A percentile compares a stretch with the other conserved stretches of the same genome.
Conservation (phyloP, 257 asterid genomes). For the Handroanthus guayacan region DNA sequence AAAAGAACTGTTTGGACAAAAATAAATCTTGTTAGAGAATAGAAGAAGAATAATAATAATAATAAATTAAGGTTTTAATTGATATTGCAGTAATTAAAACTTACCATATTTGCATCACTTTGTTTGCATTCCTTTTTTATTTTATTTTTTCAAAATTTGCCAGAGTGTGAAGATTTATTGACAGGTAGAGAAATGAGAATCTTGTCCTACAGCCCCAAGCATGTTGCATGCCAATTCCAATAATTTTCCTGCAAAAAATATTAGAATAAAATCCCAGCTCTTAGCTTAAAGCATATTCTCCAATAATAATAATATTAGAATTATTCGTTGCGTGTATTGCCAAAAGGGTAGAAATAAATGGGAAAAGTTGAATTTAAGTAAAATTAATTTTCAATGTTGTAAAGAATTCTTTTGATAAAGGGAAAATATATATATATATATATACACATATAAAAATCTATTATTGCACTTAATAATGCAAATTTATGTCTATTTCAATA, state of each 20-base stretch:
- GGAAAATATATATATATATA: neutral
- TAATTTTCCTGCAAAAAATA: constrained; percentile 70
- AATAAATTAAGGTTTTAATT: neutral
- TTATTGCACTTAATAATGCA: neutral
- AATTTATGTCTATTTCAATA: neutral
- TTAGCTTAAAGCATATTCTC: neutral
- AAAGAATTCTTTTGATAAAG: too few relatives aligned
- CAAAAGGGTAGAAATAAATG: too few relatives aligned
- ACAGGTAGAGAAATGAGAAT: constrained; percentile 66
- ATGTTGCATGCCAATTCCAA: constrained; percentile 80
- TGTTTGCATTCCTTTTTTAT: constrained; percentile 21
- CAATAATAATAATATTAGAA: neutral
- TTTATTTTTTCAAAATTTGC: constrained; percentile 18
- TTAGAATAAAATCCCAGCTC: neutral
- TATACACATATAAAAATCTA: neutral
- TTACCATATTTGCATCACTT: constrained; percentile 44
- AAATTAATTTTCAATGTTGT: neutral
- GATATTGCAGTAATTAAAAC: constrained; percentile 22
- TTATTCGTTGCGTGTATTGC: neutral
- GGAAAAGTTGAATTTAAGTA: too few relatives aligned
- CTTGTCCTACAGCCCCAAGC: constrained; percentile 79
- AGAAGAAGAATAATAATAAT: neutral
- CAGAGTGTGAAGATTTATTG: constrained; percentile 46
- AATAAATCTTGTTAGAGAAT: constrained; percentile 22
- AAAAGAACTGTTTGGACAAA: constrained; percentile 44